Base-by-base conservation (phyloP, 2,329 filamentous ascomycete genomes). In the Cladosporium colombiae region DNA sequence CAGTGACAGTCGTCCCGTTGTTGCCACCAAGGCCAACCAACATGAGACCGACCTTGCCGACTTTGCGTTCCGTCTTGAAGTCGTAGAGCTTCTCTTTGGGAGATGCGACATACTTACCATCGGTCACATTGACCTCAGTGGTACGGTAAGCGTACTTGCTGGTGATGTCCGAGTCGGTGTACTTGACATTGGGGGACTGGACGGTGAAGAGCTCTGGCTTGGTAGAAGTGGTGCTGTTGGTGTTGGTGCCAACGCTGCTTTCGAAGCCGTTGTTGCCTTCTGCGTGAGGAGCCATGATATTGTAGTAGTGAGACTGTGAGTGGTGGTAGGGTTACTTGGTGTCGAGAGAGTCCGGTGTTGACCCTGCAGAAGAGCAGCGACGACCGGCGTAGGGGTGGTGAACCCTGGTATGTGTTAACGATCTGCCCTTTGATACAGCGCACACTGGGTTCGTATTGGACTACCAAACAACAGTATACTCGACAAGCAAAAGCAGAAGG, bases 111-210 rank as follows among this genome's bases (percentile, higher is more conserved):
- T 90, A 89, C 80, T 90, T 91, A 78, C 93, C 93, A 72, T 84
- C 84, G 74, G 86, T 85, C 76, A 87, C 86, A 72, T 86, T 85
- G 75, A 99, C 89, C 73, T 88, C 87, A 66, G 95, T 98, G 75
- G 95, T 98, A 79, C 93, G 92, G 83, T 99, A 99, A 72, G 91
- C 92, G 84, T 98, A 99, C 83, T 91, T 93, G 82, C 91, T 96
- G 78, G 86, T 89, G 84, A 99, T 98, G 76, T 92, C 89, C 72
- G 86, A 82, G 78, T 95, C 90, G 68, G 91, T 92, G 84, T 99
- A 99, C 73, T 85, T 85, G 73, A 99, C 95, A 77, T 97, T 96
- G 78, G 94, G 91, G 70, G 94, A 97, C 78, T 91, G 86, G 78
- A 99, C 95, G 67, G 86, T 89, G 83, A 98, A 98, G 74, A 91